Percentiles rank a stretch among this genome's conserved stretches.
Evolutionary conservation across 225 moss, liverwort and hornwort genomes (phyloP).

Genomic region (Straminergon stramineum): DNA sequence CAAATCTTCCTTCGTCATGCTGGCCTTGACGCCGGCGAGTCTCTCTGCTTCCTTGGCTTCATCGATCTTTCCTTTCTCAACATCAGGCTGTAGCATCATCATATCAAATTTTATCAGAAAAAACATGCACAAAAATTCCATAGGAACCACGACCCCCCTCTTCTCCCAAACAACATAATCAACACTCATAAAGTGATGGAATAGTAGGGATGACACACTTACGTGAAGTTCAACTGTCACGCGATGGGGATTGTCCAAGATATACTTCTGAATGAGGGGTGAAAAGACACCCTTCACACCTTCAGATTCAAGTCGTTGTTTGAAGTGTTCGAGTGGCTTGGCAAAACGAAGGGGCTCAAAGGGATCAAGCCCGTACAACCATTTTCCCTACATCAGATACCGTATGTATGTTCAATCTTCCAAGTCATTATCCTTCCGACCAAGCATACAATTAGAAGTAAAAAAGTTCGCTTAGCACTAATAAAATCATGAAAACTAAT

Average conservation of each 20-base stretch:
- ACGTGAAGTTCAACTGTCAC: constrained; percentile 94
- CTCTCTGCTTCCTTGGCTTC: constrained; percentile 84
- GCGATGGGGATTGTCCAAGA: constrained; percentile 82
- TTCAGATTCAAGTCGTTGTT: constrained; percentile 61
- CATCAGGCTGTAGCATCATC: constrained; percentile 63
- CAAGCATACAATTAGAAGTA: background rate
- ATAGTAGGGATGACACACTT: background rate
- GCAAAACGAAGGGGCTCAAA: constrained; percentile 95
- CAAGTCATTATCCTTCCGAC: background rate
- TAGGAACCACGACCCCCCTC: background rate
- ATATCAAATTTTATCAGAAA: background rate
- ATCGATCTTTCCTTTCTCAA: constrained; percentile 72
- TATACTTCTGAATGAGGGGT: constrained; percentile 81
- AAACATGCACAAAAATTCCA: background rate
- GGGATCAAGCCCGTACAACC: constrained; percentile 96
- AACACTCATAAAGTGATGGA: background rate
- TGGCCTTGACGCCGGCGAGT: constrained; percentile 65
- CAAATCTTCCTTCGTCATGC: constrained; percentile 82
- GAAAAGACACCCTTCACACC: constrained; percentile 95
- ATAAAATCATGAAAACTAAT: background rate
- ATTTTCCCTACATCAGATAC: constrained; percentile 60
- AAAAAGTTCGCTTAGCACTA: background rate
- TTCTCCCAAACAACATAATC: background rate
- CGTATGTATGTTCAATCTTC: background rate
- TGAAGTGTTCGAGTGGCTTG: constrained; percentile 92